These are phyloP conservation scores for Debaryomycetaceae sp. DNA, from an alignment of 1,139 yeast species.

Conservation along the genomic window DNA sequence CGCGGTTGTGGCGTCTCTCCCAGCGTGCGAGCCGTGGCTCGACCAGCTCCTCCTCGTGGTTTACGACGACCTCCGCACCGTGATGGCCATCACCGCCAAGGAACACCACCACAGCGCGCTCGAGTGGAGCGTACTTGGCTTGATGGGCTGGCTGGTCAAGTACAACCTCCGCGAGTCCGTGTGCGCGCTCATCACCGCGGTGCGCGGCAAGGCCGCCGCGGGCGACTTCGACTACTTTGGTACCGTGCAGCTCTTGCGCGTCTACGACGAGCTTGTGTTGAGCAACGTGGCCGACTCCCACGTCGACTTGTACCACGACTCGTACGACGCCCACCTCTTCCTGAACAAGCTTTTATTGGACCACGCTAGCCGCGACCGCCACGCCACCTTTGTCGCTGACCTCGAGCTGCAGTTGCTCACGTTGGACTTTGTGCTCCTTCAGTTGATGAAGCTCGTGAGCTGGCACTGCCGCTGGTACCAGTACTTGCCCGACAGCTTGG, in stretches of 20 bases:
- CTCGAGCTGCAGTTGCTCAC: constrained; percentile 27
- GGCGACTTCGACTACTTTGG: constrained; percentile 41
- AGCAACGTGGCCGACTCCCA: constrained; percentile 30
- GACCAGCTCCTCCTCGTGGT: constrained; percentile 35
- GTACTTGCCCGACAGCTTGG: constrained; percentile 29
- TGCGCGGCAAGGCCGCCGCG: constrained; percentile 26
- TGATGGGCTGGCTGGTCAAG: constrained; percentile 39
- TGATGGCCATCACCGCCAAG: constrained; percentile 23
- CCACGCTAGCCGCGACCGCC: constrained; percentile 18
- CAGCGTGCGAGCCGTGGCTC: constrained; percentile 33
- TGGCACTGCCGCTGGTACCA: constrained; percentile 45
- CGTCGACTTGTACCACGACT: constrained; percentile 28
- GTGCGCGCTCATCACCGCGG: constrained; percentile 38
- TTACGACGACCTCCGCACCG: constrained; percentile 34
- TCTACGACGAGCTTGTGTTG: constrained; percentile 38
- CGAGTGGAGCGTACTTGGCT: constrained; percentile 42
- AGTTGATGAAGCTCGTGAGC: constrained; percentile 30
- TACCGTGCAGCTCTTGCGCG: constrained; percentile 32
- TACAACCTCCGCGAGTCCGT: constrained; percentile 36
- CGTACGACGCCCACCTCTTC: constrained; percentile 24
- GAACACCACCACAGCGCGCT: constrained; percentile 37
- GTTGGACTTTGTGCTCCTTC: constrained; percentile 32
- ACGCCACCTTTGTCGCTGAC: constrained; percentile 21
- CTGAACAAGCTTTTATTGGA: constrained; percentile 34
- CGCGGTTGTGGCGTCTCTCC: constrained; percentile 1